Evolutionary conservation across 441 rosid genomes (phyloP).

Genomic region (Kokia cookei): DNA sequence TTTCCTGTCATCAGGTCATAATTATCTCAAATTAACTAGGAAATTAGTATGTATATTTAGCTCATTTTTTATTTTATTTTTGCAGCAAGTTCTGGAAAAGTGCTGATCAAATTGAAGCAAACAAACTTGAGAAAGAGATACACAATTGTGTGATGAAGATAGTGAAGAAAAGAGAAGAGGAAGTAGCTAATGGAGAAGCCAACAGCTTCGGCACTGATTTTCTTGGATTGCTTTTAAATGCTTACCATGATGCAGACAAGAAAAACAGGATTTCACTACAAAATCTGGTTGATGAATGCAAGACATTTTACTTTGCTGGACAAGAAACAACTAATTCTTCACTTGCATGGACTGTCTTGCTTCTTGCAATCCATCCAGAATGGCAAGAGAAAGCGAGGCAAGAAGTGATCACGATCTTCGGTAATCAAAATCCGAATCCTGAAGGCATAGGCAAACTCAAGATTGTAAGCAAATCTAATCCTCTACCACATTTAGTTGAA

Average conservation of each 20-base stretch:
- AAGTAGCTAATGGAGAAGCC: conserved; percentile 6
- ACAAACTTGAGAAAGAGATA: conserved; percentile 26
- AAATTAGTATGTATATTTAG: background rate
- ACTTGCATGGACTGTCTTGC: conserved; percentile 38
- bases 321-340: conserved; percentile 32
- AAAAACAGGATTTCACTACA: conserved; percentile 18
- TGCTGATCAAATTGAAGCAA: conserved; percentile 32
- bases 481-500: background rate
- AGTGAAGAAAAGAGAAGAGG: conserved; percentile 37
- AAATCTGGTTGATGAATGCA: conserved; percentile 41
- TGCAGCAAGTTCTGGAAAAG: conserved; percentile 25
- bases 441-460: conserved; percentile 31
- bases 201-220: conserved; percentile 29
- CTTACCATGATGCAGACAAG: conserved; percentile 16
- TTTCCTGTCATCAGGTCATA: background rate
- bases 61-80: background rate
- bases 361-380: conserved; percentile 31
- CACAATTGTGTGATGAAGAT: conserved; percentile 22
- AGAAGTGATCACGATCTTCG: conserved; percentile 29
- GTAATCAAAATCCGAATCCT: conserved; percentile 19
- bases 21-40: background rate
- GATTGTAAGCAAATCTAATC: conserved; percentile 18
- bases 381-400: conserved; percentile 46
- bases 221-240: conserved; percentile 32
- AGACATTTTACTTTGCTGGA: conserved; percentile 35